Evolutionary conservation across 2,329 filamentous ascomycete species (phyloP), one percentile per base, ranked within the genome.

Genomic region (Pseudogymnoascus sp.): DNA sequence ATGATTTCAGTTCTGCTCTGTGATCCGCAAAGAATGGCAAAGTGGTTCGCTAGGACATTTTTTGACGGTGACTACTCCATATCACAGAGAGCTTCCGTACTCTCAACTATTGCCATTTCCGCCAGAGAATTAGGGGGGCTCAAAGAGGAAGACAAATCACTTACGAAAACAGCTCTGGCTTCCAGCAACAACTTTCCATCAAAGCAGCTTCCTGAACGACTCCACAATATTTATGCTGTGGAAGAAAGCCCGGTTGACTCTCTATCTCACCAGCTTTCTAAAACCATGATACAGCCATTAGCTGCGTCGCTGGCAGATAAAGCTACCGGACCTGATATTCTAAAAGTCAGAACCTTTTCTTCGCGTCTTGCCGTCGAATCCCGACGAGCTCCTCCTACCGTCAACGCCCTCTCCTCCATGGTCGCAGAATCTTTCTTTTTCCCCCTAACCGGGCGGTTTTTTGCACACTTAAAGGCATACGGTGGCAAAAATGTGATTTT

Each of bases 31-130:
- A 81, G 84, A 61, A 91, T 97, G 84, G 93, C 87, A 0, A 89
- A 86, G 12, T 96, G 91, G 88, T 90, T 96, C 64, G 86, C 89
- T 2, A 86, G 87, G 63, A 88, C 89, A 0, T 96, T 95, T 72
- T 97, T 97, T 72, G 88, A 91, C 43, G 93, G 93, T 14, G 95
- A 99, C 72, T 93, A 95, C 74, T 96, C 93, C 0, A 79, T 97
- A 38, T 84, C 88, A 0, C 93, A 97, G 73, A 84, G 95, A 40
- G 90, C 89, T 6, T 85, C 89, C 0, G 82, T 97, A 38, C 86
- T 99, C 61, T 88, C 91, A 18, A 87, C 90, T 0, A 78, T 99
- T 3, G 93, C 93, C 0, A 78, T 99, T 0, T 85, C 89, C 31
- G 90, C 90, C 1, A 84, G 93, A 64, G 93, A 97, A 75, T 76